These are phyloP conservation scores for Fusarium piperis DNA, from an alignment of 2,329 filamentous ascomycete species.

Conservation along the genomic window DNA sequence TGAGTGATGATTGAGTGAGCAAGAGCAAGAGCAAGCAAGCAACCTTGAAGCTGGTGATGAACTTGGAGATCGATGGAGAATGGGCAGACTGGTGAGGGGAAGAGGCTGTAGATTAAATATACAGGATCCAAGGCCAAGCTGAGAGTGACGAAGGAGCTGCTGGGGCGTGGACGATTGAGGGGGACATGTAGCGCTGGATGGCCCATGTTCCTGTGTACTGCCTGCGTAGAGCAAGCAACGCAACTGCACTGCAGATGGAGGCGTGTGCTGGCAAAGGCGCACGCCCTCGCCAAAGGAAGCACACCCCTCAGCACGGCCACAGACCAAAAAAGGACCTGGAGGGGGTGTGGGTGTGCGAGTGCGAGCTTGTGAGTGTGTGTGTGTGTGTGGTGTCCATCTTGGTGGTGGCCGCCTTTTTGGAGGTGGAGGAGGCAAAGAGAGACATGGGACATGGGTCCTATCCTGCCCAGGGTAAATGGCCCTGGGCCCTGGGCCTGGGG, in stretches of 20 bases:
- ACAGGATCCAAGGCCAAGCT: constrained; percentile 19
- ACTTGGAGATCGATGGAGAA: constrained; percentile 38
- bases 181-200: constrained; percentile 12
- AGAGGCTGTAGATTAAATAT: constrained; percentile 48
- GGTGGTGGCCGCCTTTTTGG: background rate
- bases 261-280: background rate
- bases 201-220: constrained; percentile 4
- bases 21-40: constrained; percentile 16
- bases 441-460: constrained; percentile 12
- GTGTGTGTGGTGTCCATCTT: background rate
- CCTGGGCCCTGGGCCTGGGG: constrained; percentile 15
- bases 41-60: constrained; percentile 26
- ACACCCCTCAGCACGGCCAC: constrained; percentile 26
- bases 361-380: no score
- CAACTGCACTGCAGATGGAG: background rate
- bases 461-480: background rate
- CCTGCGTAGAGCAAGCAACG: background rate
- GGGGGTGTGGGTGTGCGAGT: constrained; percentile 13
- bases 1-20: constrained; percentile 9
- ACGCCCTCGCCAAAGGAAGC: constrained; percentile 1
- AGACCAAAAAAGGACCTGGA: constrained; percentile 32
- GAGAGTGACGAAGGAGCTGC: constrained; percentile 30
- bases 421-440: background rate
- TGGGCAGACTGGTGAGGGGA: constrained; percentile 38
- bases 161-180: constrained; percentile 16